Evolutionary conservation across 768 basidiomycete genomes (phyloP).

Genomic region (Butyriboletus loyo): DNA sequence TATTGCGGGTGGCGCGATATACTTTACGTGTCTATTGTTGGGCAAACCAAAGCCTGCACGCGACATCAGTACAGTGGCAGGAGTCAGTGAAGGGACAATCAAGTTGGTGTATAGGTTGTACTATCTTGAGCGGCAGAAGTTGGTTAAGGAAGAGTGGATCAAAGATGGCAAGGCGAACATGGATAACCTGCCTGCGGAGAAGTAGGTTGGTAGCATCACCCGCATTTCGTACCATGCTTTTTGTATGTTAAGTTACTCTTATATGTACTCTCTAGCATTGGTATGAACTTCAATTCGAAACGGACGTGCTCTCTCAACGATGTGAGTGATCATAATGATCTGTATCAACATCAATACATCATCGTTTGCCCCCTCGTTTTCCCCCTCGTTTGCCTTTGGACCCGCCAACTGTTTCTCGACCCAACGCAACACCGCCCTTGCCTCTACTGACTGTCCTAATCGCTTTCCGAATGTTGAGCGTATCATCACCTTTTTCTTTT

Average conservation of each 20-base stretch:
- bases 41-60: constrained; percentile 71
- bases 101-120: constrained; percentile 84
- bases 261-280: constrained; percentile 14
- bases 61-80: constrained; percentile 88
- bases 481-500: constrained; percentile 45
- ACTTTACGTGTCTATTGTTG: constrained; percentile 84
- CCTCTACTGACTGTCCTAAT: constrained; percentile 74
- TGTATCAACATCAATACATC: background rate
- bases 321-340: too few species aligned
- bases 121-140: constrained; percentile 65
- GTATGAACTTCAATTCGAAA: constrained; percentile 6
- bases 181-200: constrained; percentile 26
- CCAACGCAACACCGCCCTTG: constrained; percentile 58
- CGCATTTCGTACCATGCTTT: constrained; percentile 14
- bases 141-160: constrained; percentile 86
- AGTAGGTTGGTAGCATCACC: constrained; percentile 7
- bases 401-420: constrained; percentile 36
- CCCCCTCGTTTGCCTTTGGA: constrained; percentile 28
- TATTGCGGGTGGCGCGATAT: constrained; percentile 97
- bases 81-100: constrained; percentile 95
- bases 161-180: constrained; percentile 68
- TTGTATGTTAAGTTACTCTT: constrained; percentile 17
- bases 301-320: background rate
- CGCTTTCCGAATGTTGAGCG: constrained; percentile 87
- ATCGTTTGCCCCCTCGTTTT: too few species aligned